Conservation (phyloP, 306 rosid genomes). For the Quercus parvula region DNA sequence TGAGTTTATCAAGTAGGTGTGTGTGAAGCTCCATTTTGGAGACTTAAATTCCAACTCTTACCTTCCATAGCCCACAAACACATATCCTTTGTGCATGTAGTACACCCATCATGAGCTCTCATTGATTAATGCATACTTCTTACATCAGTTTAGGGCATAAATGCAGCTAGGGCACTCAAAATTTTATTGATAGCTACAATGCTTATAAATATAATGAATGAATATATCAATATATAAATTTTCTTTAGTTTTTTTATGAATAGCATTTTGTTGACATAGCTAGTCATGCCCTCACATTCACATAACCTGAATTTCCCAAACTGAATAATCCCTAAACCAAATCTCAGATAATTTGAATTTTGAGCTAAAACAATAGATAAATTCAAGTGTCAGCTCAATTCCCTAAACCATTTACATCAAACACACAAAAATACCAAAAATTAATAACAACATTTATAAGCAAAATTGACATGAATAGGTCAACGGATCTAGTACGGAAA, state of each 20-base stretch:
- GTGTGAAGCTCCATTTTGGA: accelerated
- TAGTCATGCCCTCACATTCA: background rate
- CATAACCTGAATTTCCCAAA: too few species aligned
- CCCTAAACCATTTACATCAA: background rate
- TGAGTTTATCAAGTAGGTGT: too few species aligned
- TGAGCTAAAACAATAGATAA: background rate
- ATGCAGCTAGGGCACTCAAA: too few species aligned
- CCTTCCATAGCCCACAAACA: accelerated
- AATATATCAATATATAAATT: background rate
- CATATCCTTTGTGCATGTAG: too few species aligned
- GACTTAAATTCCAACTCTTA: accelerated
- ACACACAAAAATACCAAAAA: background rate
- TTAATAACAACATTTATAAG: background rate
- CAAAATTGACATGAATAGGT: background rate
- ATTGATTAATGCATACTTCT: background rate
- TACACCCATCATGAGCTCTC: too few species aligned
- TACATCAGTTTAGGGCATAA: background rate
- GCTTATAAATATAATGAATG: too few species aligned
- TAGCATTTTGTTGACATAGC: background rate
- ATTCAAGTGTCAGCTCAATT: background rate
- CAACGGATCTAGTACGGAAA: background rate
- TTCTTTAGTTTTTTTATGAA: background rate
- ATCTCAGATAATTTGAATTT: background rate
- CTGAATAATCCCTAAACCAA: background rate
- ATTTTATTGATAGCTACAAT: too few species aligned